Evolutionary conservation across 2,329 filamentous ascomycete genomes (phyloP), one percentile per base, ranked within the genome.

Genomic region (Trichoderma cornu-damae): DNA sequence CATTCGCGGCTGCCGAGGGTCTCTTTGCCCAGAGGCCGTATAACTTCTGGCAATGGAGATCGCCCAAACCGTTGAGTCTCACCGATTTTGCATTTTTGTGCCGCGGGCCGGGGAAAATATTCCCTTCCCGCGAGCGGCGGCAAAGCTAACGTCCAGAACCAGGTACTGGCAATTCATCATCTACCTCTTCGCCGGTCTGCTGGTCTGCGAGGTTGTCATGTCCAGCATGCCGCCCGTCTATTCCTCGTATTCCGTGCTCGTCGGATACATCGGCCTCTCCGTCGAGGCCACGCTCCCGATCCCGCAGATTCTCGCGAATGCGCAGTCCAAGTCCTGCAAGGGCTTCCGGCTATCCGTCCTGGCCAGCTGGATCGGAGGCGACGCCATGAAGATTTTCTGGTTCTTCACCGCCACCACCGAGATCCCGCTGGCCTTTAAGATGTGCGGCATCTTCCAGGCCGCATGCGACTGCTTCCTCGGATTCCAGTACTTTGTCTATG

Each of bases 321-420:
- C 81, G 61, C 80, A 81, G 32, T 79, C 82, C 4, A 78, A 80
- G 59, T 90, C 88, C 2, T 90, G 87, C 75, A 87, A 84, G 69
- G 89, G 89, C 5, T 90, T 95, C 72, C 81, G 89, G 14, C 68
- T 90, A 9, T 90, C 86, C 6, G 85, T 95, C 4, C 75, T 94
- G 58, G 81, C 78, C 26, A 90, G 86, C 69, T 95, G 89, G 89
- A 75, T 95, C 53, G 74, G 87, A 2, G 89, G 89, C 60, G 89
- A 95, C 71, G 78, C 82, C 7, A 90, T 94, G 85, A 95, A 95
- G 79, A 88, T 93, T 80, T 88, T 90, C 66, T 87, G 84, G 84
- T 94, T 93, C 75, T 87, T 92, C 60, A 88, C 85, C 2, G 82
- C 86, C 1, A 82, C 79, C 1, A 82, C 82, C 3, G 77, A 80